A percentile compares a stretch with the other conserved stretches of the same genome.
Evolutionary conservation across 2,329 filamentous ascomycete species (phyloP).

Genomic region (Paecilomyces formosus): DNA sequence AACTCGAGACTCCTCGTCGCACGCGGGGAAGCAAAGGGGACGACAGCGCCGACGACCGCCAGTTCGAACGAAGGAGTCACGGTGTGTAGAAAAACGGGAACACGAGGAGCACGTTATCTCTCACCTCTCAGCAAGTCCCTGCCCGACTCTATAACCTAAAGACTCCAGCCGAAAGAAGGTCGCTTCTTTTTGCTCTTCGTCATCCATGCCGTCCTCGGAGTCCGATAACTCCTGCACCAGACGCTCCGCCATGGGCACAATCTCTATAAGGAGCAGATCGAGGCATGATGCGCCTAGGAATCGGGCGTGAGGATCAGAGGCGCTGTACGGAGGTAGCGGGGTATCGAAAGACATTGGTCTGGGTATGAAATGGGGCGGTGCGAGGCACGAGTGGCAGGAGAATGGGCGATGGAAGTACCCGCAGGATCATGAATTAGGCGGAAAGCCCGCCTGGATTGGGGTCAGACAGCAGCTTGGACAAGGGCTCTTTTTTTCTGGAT

Average conservation of each 20-base stretch:
- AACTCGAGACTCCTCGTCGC: not conserved
- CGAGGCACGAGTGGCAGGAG: not conserved
- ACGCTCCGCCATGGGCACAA: slow-evolving; percentile 88
- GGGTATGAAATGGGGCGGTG: not conserved
- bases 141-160: slow-evolving; percentile 83
- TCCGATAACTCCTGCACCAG: slow-evolving; percentile 61
- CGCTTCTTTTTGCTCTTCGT: slow-evolving; percentile 75
- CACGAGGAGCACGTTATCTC: slow-evolving; percentile 1
- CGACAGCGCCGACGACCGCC: too few relatives aligned
- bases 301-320: slow-evolving; percentile 64
- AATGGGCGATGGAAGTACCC: not conserved
- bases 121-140: slow-evolving; percentile 84
- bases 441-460: not conserved
- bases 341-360: slow-evolving; percentile 7
- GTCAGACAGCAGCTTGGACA: not conserved
- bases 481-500: not conserved
- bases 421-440: not conserved
- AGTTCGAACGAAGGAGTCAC: too few relatives aligned
- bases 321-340: slow-evolving; percentile 59
- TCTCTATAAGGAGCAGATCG: slow-evolving; percentile 91
- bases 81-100: too few relatives aligned
- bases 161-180: slow-evolving; percentile 78
- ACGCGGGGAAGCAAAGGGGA: not conserved
- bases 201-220: slow-evolving; percentile 23
- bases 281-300: slow-evolving; percentile 80